A percentile compares a stretch with the other conserved stretches of the same genome.
Conservation (phyloP, 768 basidiomycete species). For the Tulasnella sp. region DNA sequence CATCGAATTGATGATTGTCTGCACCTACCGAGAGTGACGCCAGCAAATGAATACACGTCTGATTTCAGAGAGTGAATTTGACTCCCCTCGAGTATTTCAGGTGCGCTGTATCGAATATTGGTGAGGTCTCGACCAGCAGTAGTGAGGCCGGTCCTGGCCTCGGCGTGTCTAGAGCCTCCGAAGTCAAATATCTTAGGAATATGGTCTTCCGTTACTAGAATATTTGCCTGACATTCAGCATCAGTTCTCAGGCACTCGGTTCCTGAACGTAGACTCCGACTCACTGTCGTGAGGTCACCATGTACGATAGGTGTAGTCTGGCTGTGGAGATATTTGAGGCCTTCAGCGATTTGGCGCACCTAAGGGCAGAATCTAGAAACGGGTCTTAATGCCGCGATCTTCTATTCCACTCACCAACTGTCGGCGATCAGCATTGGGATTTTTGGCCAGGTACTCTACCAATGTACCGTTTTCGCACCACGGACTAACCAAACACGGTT, state of each 20-base stretch:
- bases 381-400: neutral
- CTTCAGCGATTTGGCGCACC: neutral
- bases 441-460: slow-evolving; percentile 52
- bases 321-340: neutral
- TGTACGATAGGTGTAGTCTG: slow-evolving; percentile 29
- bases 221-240: neutral
- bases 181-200: neutral
- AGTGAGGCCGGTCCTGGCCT: too few species aligned
- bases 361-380: slow-evolving; percentile 23
- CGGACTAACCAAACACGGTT: slow-evolving; percentile 57
- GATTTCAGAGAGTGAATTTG: too few species aligned
- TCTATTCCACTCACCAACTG: slow-evolving; percentile 46
- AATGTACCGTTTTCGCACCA: slow-evolving; percentile 61
- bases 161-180: neutral
- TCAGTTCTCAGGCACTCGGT: neutral
- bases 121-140: too few species aligned
- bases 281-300: slow-evolving; percentile 36
- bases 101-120: too few species aligned
- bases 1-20: too few species aligned
- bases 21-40: too few species aligned
- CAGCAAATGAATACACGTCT: too few species aligned
- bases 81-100: too few species aligned
- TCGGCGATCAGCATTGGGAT: slow-evolving; percentile 50
- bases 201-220: neutral
- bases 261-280: neutral